Evolutionary conservation across 768 basidiomycete genomes (phyloP), one percentile per base, ranked within the genome.

Genomic region (Hygrophoropsis aurantiaca): DNA sequence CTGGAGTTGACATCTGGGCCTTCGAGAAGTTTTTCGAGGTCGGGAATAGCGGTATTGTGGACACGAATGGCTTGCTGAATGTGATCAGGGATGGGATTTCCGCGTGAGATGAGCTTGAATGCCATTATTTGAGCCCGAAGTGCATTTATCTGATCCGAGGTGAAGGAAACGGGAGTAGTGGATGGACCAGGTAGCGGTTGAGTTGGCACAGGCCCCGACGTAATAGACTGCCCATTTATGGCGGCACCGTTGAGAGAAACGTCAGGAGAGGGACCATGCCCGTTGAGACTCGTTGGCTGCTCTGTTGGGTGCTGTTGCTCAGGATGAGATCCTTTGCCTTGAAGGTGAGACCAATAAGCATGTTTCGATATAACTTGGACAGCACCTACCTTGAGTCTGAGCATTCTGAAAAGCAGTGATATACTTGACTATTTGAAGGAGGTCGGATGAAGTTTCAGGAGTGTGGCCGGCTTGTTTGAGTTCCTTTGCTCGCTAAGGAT

Each of bases 81-180:
- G 50, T 76, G 61, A 11, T 88, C 82, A 11, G 89, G 85, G 34
- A 90, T 74, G 13, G 87, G 80, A 7, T 81, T 61, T 18, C 84
- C 81, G 19, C 84, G 77, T 13, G 73, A 72, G 54, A 93, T 73
- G 52, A 82, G 75, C 59, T 85, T 89, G 71, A 85, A 92, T 3
- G 90, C 90, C 40, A 84, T 78, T 13, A 93, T 91, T 55, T 93
- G 90, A 0, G 86, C 82, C 11, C 87, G 79, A n/a, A 93, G 76
- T 9, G 85, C 79, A 47, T 71, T 74, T 39, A 91, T 82, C 58
- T 91, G 91, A 49, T 87, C 85, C 0, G 62, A 70, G 4, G 87
- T 85, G 60, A 94, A 92, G 4, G 87, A 85, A 24, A 91, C 81
- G 32, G 89, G 86, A 0, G 87, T 85, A 23, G 80, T 74, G 3